Base-by-base conservation (phyloP, 225 moss, liverwort and hornwort genomes). In the Climacium dendroides region DNA sequence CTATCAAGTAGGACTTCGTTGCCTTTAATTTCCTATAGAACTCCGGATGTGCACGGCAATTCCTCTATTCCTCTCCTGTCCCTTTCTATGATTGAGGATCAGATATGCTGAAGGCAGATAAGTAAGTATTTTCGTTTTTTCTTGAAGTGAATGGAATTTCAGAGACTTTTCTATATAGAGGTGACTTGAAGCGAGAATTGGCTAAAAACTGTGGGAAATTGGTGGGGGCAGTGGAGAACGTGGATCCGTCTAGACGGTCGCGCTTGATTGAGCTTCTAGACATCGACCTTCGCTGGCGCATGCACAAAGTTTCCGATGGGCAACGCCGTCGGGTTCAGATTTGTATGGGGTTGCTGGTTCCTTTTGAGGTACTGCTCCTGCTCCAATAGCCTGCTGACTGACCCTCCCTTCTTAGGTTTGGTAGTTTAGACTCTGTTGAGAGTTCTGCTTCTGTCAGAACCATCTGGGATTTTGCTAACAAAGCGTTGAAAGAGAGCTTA, bases 241-340 rank as follows among this genome's bases (percentile, higher is more conserved):
- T 96, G 48, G 94, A 97, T 87, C 88, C 92, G 34, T 89, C 89
- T 83, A 93, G 97, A 92, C 94, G 97, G 78, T 93, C 89, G 22
- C 92, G 94, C 58, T 94, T 99, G 85, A 93, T 99, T 82, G 92
- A 99, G 92, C 96, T 97, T 83, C 90, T 99, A 54, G 98, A 99
- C 79, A 96, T 99, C 72, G 96, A 99, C 94, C 94, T 99, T 74
- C 94, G 91, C 35, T 99, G 98, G 98, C 94, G 97, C 75, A 96
- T 99, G 98, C 98, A 99, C 94, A 99, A 91, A 86, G 98, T 99
- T 47, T 99, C 98, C 70, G 98, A 99, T 60, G 98, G 98, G 47
- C 98, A 99, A 90, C 95, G 98, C 37, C 95, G 97, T 81, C 91
- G 98, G 55, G 98, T 98, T 78, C 98, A 98, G 92, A 97, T 98